phyloP scores from a whole-genome alignment of 768 basidiomycete species.

The Cubamyces sp. region DNA sequence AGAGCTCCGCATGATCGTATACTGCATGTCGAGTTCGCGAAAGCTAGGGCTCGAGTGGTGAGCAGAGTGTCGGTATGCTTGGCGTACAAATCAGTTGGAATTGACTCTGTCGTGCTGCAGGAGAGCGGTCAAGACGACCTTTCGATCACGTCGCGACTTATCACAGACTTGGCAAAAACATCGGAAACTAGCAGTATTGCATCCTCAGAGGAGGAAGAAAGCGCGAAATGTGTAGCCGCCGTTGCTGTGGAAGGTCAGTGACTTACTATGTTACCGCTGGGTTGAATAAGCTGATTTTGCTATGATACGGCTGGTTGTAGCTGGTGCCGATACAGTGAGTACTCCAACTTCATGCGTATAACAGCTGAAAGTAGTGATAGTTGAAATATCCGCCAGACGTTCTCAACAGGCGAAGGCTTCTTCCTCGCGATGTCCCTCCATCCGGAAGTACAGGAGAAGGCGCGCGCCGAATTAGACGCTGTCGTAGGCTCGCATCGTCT shows the following conservation, averaged over 20 bases:
- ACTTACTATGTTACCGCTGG: not conserved
- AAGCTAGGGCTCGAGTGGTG: not conserved
- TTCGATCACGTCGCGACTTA: not conserved
- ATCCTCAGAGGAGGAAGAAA: not conserved
- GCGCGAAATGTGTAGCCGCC: conserved; percentile 2
- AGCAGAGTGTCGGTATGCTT: no score
- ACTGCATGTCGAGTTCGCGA: not conserved
- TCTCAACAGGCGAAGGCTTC: conserved; percentile 31
- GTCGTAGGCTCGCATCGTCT: conserved; percentile 22
- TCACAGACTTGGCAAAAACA: not conserved
- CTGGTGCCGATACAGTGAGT: conserved; percentile 26
- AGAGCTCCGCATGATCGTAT: not conserved
- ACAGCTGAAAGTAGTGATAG: not conserved
- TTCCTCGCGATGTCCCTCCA: conserved; percentile 35
- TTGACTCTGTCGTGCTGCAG: not conserved
- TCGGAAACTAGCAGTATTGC: not conserved
- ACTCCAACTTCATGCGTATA: no score
- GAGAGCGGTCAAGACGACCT: not conserved
- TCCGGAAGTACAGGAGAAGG: conserved; percentile 30
- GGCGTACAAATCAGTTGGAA: no score
- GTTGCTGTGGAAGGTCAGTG: conserved; percentile 7
- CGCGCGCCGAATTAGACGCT: conserved; percentile 15
- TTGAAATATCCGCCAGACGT: conserved; percentile 18
- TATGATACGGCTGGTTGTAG: not conserved
- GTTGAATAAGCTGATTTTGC: not conserved